Percentiles rank a stretch among this genome's conserved stretches.
Evolutionary conservation across 352 stramenopile genomes (phyloP).

Genomic region (Globisporangium megalacanthum): DNA sequence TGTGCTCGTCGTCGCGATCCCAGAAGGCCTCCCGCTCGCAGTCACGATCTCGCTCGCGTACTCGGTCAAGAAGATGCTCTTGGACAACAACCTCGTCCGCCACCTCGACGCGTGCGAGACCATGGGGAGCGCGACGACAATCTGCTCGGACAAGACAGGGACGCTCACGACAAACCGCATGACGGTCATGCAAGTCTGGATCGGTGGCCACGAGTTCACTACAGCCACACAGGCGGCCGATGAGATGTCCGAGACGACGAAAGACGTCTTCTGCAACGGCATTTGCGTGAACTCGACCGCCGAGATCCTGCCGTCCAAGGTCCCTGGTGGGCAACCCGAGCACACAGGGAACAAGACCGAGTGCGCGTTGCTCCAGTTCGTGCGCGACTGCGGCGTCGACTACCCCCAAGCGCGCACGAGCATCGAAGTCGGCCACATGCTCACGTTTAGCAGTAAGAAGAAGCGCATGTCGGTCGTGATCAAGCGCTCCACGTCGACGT

Average conservation of each 20-base stretch:
- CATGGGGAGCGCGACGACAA: slow-evolving; percentile 93
- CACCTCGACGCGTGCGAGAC: slow-evolving; percentile 89
- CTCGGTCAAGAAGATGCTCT: slow-evolving; percentile 92
- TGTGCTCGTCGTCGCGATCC: slow-evolving; percentile 95
- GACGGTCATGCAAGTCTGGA: slow-evolving; percentile 90
- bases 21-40: slow-evolving; percentile 95
- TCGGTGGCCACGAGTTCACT: slow-evolving; percentile 24
- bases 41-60: slow-evolving; percentile 97
- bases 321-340: slow-evolving; percentile 44
- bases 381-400: slow-evolving; percentile 53
- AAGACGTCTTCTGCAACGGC: slow-evolving; percentile 61
- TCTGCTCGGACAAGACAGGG: slow-evolving; percentile 98
- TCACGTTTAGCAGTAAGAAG: slow-evolving; percentile 81
- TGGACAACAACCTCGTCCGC: slow-evolving; percentile 87
- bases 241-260: slow-evolving; percentile 49
- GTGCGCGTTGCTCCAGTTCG: slow-evolving; percentile 67
- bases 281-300: slow-evolving; percentile 73
- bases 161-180: slow-evolving; percentile 98
- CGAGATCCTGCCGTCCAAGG: slow-evolving; percentile 50
- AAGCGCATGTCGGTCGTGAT: slow-evolving; percentile 81
- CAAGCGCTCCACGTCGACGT: slow-evolving; percentile 25
- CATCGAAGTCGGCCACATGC: slow-evolving; percentile 57
- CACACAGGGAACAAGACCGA: slow-evolving; percentile 84
- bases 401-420: slow-evolving; percentile 16
- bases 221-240: slow-evolving; percentile 25